A percentile compares a stretch with the other conserved stretches of the same genome.
Conservation (phyloP, 2,329 filamentous ascomycete genomes). For the Diaporthe longicolla region DNA sequence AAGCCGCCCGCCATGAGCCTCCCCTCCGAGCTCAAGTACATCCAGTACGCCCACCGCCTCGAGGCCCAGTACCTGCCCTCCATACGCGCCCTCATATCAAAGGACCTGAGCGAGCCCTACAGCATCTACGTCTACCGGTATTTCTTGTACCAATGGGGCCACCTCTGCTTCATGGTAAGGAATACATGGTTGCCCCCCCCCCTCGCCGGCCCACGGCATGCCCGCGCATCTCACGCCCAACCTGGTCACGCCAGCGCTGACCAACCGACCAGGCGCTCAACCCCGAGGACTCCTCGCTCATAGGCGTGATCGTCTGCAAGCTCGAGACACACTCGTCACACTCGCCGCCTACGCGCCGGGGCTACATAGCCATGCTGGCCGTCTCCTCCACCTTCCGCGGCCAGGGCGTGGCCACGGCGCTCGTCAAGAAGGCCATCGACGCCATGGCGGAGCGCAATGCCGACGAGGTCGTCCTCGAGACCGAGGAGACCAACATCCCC, state of each 20-base stretch:
- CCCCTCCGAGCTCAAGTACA: slow-evolving; percentile 67
- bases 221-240: slow-evolving; percentile 29
- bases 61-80: slow-evolving; percentile 80
- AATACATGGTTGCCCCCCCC: slow-evolving; percentile 1
- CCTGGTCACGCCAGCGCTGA: slow-evolving; percentile 10
- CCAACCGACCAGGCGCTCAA: slow-evolving; percentile 66
- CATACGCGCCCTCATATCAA: slow-evolving; percentile 93
- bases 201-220: neutral
- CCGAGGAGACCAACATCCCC: slow-evolving; percentile 90
- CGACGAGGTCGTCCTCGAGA: slow-evolving; percentile 96
- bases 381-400: slow-evolving; percentile 85
- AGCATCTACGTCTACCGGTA: slow-evolving; percentile 99
- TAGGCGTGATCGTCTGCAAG: slow-evolving; percentile 95
- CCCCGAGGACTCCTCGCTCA: slow-evolving; percentile 73
- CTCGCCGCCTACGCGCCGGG: slow-evolving; percentile 79
- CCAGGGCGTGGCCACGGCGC: slow-evolving; percentile 86
- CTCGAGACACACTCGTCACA: slow-evolving; percentile 91
- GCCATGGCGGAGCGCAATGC: slow-evolving; percentile 88
- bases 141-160: slow-evolving; percentile 97
- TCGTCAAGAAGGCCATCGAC: slow-evolving; percentile 92
- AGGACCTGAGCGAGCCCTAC: slow-evolving; percentile 96
- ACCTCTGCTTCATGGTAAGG: slow-evolving; percentile 93
- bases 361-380: slow-evolving; percentile 99
- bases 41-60: slow-evolving; percentile 73
- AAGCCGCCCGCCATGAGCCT: slow-evolving; percentile 46